Evolutionary conservation across 371 early-diverging fungal species (phyloP).

Genomic region (Mortierella sp.): DNA sequence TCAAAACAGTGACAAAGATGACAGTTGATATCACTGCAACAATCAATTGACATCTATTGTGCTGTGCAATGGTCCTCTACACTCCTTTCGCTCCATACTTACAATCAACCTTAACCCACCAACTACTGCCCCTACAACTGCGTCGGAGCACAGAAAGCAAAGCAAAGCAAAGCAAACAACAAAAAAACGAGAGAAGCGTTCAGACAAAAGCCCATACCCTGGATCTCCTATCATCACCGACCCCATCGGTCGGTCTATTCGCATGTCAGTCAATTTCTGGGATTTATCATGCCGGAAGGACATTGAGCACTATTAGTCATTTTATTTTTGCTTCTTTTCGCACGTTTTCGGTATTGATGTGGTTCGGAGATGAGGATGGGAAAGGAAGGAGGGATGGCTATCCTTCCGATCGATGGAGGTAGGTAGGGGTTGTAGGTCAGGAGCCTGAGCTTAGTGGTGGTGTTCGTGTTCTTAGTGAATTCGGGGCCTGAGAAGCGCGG

Average conservation of each 20-base stretch:
- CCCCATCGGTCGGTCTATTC: neutral
- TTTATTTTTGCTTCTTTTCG: neutral
- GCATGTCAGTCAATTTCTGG: neutral
- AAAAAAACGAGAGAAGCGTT: slow-evolving; percentile 1
- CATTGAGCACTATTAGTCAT: neutral
- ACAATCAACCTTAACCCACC: neutral
- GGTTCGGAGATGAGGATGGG: neutral
- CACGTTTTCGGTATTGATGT: neutral
- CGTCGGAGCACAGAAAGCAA: neutral
- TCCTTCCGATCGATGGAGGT: neutral
- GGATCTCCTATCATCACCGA: slow-evolving; percentile 5
- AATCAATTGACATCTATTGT: neutral
- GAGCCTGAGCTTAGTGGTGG: neutral
- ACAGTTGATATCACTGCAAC: too few relatives aligned
- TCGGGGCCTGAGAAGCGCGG: too few relatives aligned
- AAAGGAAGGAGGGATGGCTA: neutral
- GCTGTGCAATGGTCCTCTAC: too few relatives aligned
- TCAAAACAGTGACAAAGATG: neutral
- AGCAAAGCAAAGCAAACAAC: neutral
- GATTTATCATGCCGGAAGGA: neutral
- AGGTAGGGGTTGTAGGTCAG: too few relatives aligned
- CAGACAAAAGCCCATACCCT: neutral
- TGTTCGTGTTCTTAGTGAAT: too few relatives aligned
- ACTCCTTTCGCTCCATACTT: too few relatives aligned
- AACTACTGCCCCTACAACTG: neutral